Evolutionary conservation across 2,329 filamentous ascomycete genomes (phyloP).

Genomic region (Purpureocillium takamizusanense): DNA sequence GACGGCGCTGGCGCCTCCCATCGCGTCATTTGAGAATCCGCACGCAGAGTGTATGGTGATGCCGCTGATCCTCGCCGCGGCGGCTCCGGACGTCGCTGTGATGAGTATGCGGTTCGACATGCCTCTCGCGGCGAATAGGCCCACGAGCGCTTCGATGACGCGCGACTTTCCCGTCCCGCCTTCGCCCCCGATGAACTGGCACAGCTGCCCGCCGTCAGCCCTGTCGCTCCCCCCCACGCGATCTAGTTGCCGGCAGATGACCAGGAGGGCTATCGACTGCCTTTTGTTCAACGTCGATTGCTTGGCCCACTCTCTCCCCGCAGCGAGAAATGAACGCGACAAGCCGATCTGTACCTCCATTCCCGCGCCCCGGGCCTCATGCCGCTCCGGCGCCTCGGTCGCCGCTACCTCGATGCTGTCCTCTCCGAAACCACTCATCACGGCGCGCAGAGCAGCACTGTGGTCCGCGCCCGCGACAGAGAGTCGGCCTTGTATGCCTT

Average conservation of each 20-base stretch:
- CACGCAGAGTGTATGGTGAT: slow-evolving; percentile 8
- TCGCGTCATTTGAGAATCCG: slow-evolving; percentile 3
- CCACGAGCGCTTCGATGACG: slow-evolving; percentile 3
- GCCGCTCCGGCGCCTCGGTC: background rate
- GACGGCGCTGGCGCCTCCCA: background rate
- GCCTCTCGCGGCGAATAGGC: background rate
- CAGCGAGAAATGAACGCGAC: slow-evolving; percentile 3
- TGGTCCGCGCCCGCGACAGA: background rate
- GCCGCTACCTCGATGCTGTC: background rate
- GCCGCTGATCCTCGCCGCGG: slow-evolving; percentile 5
- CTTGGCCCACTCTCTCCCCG: background rate
- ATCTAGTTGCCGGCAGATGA: slow-evolving; percentile 7
- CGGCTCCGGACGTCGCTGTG: slow-evolving; percentile 3
- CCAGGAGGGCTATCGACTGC: slow-evolving; percentile 2
- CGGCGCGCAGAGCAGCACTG: background rate
- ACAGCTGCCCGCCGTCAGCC: slow-evolving; percentile 3
- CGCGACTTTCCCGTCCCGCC: slow-evolving; percentile 6
- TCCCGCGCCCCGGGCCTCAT: background rate
- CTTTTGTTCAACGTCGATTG: background rate
- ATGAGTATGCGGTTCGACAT: slow-evolving; percentile 3
- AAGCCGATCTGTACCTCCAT: slow-evolving; percentile 1
- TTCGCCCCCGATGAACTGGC: slow-evolving; percentile 6
- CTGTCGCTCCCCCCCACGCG: background rate
- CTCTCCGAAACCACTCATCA: background rate
- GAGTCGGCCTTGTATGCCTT: background rate